phyloP scores from a whole-genome alignment of 345 rosid species.

The Hirschfeldia incana region DNA sequence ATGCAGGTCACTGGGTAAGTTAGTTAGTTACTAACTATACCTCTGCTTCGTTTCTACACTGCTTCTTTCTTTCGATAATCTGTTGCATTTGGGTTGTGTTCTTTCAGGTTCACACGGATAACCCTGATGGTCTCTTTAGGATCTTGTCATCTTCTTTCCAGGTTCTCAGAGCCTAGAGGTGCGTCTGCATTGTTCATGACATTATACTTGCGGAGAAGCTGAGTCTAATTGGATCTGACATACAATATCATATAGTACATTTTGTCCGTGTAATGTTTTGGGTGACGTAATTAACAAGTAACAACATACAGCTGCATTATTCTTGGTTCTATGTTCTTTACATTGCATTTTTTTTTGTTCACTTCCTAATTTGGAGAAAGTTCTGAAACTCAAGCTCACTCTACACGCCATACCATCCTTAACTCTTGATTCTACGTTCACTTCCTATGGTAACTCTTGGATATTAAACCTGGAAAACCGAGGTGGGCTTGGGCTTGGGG shows the following conservation, averaged over 20 bases:
- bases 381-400: slow-evolving; percentile 23
- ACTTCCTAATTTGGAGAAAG: slow-evolving; percentile 5
- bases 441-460: slow-evolving; percentile 27
- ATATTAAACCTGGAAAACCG: slow-evolving; percentile 4
- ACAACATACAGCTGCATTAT: slow-evolving; percentile 26
- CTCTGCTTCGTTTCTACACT: not conserved
- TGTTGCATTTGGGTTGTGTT: not conserved
- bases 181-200: not conserved
- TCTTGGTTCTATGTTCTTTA: slow-evolving; percentile 15
- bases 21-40: not conserved
- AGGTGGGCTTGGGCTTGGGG: slow-evolving; percentile 23
- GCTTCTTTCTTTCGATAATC: slow-evolving; percentile 12
- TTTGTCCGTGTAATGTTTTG: slow-evolving; percentile 12
- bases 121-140: slow-evolving; percentile 92
- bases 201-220: slow-evolving; percentile 10
- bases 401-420: slow-evolving; percentile 2
- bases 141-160: slow-evolving; percentile 81
- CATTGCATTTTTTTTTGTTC: not conserved
- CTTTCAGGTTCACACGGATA: slow-evolving; percentile 84
- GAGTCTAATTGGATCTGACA: not conserved
- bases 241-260: slow-evolving; percentile 8
- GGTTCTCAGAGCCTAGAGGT: slow-evolving; percentile 42
- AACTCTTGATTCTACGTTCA: not conserved
- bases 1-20: slow-evolving; percentile 94
- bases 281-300: slow-evolving; percentile 12